Conservation (phyloP, 2,329 filamentous ascomycete genomes). For the Nigrospora oryzae region DNA sequence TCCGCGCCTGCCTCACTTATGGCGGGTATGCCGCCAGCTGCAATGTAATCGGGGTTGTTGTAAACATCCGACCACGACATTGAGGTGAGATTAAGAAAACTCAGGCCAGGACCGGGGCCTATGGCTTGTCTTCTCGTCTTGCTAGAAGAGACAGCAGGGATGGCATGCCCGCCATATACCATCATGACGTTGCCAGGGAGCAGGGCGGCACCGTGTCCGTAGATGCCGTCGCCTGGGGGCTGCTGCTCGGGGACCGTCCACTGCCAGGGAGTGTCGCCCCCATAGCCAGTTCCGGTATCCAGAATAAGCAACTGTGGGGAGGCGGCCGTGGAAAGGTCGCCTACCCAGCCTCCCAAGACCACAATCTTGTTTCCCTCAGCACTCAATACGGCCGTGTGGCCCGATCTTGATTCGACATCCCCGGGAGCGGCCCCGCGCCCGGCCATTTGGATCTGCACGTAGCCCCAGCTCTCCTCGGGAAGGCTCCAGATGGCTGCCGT, state of each 20-base stretch:
- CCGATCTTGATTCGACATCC: conserved; percentile 70
- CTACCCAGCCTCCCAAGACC: conserved; percentile 88
- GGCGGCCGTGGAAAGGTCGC: conserved; percentile 66
- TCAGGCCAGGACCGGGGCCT: conserved; percentile 13
- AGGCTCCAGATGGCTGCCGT: conserved; percentile 80
- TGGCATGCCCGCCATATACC: conserved; percentile 54
- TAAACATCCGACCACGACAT: conserved; percentile 44
- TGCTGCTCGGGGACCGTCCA: conserved; percentile 56
- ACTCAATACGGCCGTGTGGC: conserved; percentile 76
- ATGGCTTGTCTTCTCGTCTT: conserved; percentile 22
- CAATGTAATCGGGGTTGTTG: conserved; percentile 29
- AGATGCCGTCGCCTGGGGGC: conserved; percentile 39
- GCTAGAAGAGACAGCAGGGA: conserved; percentile 23
- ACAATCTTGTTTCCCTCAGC: conserved; percentile 72
- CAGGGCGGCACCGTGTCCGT: conserved; percentile 55
- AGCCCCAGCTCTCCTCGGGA: conserved; percentile 81
- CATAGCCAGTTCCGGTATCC: conserved; percentile 66
- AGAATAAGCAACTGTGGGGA: conserved; percentile 74
- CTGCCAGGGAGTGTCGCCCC: conserved; percentile 59
- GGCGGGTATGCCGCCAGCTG: conserved; percentile 8
- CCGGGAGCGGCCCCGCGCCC: conserved; percentile 23
- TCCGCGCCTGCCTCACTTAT: conserved; percentile 4
- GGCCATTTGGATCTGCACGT: conserved; percentile 48
- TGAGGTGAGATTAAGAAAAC: conserved; percentile 51
- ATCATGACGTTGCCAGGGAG: conserved; percentile 62